phyloP scores from a whole-genome alignment of 2,329 filamentous ascomycete genomes.

The Colletotrichum plurivorum region DNA sequence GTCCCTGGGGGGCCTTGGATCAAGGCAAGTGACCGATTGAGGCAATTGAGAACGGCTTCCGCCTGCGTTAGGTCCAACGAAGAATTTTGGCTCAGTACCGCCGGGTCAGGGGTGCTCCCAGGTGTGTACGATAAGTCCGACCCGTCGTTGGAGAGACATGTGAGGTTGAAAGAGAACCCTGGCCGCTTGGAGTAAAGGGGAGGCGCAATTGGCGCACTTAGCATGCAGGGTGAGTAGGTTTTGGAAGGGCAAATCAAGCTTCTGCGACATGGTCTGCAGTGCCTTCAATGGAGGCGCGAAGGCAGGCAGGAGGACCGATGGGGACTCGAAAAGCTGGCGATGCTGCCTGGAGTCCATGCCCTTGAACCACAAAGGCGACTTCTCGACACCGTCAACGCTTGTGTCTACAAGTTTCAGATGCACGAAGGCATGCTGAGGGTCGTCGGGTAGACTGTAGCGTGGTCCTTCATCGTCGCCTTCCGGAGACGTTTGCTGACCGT shows the following conservation, averaged over 20 bases:
- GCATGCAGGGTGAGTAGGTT: constrained; percentile 59
- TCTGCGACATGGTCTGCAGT: constrained; percentile 66
- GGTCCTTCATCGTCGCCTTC: background rate
- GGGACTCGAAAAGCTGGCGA: constrained; percentile 70
- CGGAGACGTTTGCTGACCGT: background rate
- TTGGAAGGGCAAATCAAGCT: constrained; percentile 62
- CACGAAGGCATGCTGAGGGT: constrained; percentile 48
- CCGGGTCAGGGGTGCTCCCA: constrained; percentile 36
- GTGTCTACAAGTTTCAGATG: constrained; percentile 49
- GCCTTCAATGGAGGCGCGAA: constrained; percentile 70
- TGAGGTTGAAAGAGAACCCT: constrained; percentile 65
- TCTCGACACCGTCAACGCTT: constrained; percentile 39
- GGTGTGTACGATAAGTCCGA: constrained; percentile 43
- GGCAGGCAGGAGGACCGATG: constrained; percentile 69
- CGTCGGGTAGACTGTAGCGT: constrained; percentile 49
- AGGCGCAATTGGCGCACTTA: no score
- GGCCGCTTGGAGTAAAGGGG: constrained; percentile 65
- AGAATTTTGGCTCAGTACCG: constrained; percentile 51
- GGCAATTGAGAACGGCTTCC: constrained; percentile 64
- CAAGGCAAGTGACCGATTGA: constrained; percentile 68
- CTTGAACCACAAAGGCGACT: constrained; percentile 50
- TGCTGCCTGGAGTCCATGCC: constrained; percentile 31
- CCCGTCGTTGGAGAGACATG: constrained; percentile 46
- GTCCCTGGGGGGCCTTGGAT: constrained; percentile 82
- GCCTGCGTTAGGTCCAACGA: constrained; percentile 68